These are phyloP conservation scores for Cavenderia fasciculata DNA, from an alignment of 78 protist species.

Conservation along the genomic window DNA sequence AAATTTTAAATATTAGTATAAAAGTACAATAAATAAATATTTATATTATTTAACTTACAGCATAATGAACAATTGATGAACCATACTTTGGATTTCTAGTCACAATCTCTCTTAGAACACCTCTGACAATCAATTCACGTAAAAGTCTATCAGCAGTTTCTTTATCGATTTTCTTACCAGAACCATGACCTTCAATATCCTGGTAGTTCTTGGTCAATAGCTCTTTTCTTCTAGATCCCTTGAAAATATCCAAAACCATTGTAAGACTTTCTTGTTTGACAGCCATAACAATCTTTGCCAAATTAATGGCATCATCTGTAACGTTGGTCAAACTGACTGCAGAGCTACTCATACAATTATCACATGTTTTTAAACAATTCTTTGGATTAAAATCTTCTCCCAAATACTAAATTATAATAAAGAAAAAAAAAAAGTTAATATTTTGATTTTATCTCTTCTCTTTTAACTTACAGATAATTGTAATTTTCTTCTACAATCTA, in stretches of 20 bases:
- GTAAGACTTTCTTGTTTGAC: neutral
- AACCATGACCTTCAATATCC: neutral
- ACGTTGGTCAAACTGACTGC: neutral
- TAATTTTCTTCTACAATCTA: slow-evolving; percentile 81
- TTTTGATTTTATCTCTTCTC: neutral
- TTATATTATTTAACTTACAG: neutral
- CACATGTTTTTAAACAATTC: slow-evolving; percentile 70
- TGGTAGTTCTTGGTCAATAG: neutral
- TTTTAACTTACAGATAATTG: slow-evolving; percentile 29
- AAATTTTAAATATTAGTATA: no score
- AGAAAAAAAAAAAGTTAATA: neutral
- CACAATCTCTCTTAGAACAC: neutral
- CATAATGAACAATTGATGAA: neutral
- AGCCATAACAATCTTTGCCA: neutral
- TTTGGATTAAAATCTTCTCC: slow-evolving; percentile 72
- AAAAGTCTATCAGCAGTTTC: slow-evolving; percentile 1
- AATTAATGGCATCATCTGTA: slow-evolving; percentile 25
- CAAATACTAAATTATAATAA: slow-evolving; percentile 19
- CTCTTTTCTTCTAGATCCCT: neutral
- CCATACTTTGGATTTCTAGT: slow-evolving; percentile 16
- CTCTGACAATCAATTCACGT: slow-evolving; percentile 1
- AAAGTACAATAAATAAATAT: neutral
- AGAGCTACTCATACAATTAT: slow-evolving; percentile 32
- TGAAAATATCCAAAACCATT: slow-evolving; percentile 10
- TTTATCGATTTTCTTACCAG: neutral